Conservation (phyloP, 352 stramenopile species). For the Pythium monospermum region DNA sequence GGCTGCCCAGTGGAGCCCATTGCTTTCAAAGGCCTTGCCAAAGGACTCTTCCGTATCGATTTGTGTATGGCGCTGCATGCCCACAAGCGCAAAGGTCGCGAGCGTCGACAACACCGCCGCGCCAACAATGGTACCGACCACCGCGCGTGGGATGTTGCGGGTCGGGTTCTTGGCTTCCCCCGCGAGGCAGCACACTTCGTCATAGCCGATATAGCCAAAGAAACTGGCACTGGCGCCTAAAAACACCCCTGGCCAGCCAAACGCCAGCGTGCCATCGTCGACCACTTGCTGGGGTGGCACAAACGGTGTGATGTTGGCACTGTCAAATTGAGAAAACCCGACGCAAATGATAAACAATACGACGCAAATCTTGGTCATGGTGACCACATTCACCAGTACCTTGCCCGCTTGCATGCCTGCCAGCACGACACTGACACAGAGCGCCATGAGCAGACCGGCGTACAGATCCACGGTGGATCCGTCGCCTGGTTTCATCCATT, state of each 20-base stretch:
- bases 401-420: slow-evolving; percentile 87
- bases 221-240: slow-evolving; percentile 91
- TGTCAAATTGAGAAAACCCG: slow-evolving; percentile 80
- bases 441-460: slow-evolving; percentile 71
- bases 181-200: slow-evolving; percentile 94
- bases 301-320: slow-evolving; percentile 82
- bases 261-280: slow-evolving; percentile 32
- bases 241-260: slow-evolving; percentile 79
- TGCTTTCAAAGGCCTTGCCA: slow-evolving; percentile 65
- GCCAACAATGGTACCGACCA: slow-evolving; percentile 87
- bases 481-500: slow-evolving; percentile 66
- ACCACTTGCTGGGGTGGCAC: slow-evolving; percentile 41
- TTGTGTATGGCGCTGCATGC: slow-evolving; percentile 86
- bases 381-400: slow-evolving; percentile 86
- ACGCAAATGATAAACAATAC: slow-evolving; percentile 92
- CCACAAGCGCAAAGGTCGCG: slow-evolving; percentile 89
- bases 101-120: slow-evolving; percentile 79
- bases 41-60: slow-evolving; percentile 75
- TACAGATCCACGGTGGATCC: slow-evolving; percentile 64
- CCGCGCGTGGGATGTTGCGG: slow-evolving; percentile 81
- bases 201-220: slow-evolving; percentile 96
- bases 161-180: slow-evolving; percentile 84
- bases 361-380: slow-evolving; percentile 86
- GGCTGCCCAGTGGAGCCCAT: slow-evolving; percentile 60
- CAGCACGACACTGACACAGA: slow-evolving; percentile 64